Evolutionary conservation across 2,329 filamentous ascomycete species (phyloP).

Genomic region (Plectosphaerella plurivora): DNA sequence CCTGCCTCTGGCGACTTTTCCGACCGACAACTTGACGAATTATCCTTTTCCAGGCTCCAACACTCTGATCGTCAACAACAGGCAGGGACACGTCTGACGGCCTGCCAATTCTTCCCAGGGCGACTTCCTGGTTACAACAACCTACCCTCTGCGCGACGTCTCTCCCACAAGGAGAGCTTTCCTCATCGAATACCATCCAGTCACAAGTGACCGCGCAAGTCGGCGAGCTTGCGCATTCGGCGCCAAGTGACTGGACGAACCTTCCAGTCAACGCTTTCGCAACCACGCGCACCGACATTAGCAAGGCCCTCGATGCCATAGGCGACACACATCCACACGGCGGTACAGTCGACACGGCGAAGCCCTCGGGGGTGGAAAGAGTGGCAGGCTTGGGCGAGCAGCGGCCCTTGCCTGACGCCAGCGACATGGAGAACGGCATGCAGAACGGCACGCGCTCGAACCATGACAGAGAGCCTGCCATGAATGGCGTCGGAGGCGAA

Average conservation of each 20-base stretch:
- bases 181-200: not conserved
- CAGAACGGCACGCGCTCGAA: slow-evolving; percentile 50
- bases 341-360: not conserved
- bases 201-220: slow-evolving; percentile 3
- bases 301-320: slow-evolving; percentile 1
- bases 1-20: not conserved
- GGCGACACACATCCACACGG: not conserved
- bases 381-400: slow-evolving; percentile 10
- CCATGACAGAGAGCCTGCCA: slow-evolving; percentile 45
- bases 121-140: not conserved
- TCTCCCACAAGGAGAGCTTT: not conserved
- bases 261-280: slow-evolving; percentile 1
- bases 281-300: not conserved
- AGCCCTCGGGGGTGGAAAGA: slow-evolving; percentile 6
- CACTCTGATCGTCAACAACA: not conserved
- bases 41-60: not conserved
- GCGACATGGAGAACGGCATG: slow-evolving; percentile 52
- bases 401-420: slow-evolving; percentile 35
- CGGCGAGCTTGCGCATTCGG: slow-evolving; percentile 9
- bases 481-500: slow-evolving; percentile 27
- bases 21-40: not conserved
- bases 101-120: not conserved
- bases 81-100: not conserved
- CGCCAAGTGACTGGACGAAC: slow-evolving; percentile 10
- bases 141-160: not conserved